phyloP scores from a whole-genome alignment of 2,329 filamentous ascomycete species.

The Aspergillus bombycis region DNA sequence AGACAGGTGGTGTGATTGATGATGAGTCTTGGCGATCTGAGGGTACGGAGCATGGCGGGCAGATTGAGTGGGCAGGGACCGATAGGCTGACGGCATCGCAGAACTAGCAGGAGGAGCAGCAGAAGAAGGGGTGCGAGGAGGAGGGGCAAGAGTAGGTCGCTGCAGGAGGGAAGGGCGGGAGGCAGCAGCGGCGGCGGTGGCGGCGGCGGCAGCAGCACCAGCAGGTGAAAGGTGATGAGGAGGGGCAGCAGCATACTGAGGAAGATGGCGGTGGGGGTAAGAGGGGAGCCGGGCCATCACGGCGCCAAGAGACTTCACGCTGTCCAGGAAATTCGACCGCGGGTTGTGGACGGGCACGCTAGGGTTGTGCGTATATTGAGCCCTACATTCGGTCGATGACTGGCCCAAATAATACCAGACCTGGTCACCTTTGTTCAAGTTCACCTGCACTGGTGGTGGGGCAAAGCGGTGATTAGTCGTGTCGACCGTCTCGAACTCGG shows the following conservation, averaged over 20 bases:
- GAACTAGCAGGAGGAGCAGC: slow-evolving; percentile 29
- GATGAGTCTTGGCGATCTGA: slow-evolving; percentile 40
- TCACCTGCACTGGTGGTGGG: slow-evolving; percentile 66
- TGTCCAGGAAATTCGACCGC: slow-evolving; percentile 54
- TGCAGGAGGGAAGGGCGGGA: slow-evolving; percentile 38
- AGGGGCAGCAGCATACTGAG: slow-evolving; percentile 14
- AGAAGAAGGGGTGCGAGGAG: slow-evolving; percentile 33
- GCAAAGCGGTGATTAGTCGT: slow-evolving; percentile 55
- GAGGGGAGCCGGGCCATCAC: slow-evolving; percentile 31
- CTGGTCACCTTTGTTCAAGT: slow-evolving; percentile 72
- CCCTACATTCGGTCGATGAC: slow-evolving; percentile 84
- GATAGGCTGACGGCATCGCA: slow-evolving; percentile 50
- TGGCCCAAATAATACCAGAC: slow-evolving; percentile 88
- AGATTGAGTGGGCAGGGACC: slow-evolving; percentile 41
- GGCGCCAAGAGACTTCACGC: slow-evolving; percentile 45
- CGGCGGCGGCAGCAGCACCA: slow-evolving; percentile 17
- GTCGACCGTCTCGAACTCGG: slow-evolving; percentile 72
- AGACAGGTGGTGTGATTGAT: slow-evolving; percentile 22
- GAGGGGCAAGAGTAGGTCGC: slow-evolving; percentile 38
- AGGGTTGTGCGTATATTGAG: slow-evolving; percentile 85
- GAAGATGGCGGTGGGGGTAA: slow-evolving; percentile 18
- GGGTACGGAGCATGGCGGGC: slow-evolving; percentile 43
- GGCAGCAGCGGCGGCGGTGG: slow-evolving; percentile 19
- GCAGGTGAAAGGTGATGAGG: slow-evolving; percentile 22
- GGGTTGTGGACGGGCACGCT: slow-evolving; percentile 52